Evolutionary conservation across 257 asterid species (phyloP), one percentile per base, ranked within the genome.

Genomic region (Fraxinus cuspidata): DNA sequence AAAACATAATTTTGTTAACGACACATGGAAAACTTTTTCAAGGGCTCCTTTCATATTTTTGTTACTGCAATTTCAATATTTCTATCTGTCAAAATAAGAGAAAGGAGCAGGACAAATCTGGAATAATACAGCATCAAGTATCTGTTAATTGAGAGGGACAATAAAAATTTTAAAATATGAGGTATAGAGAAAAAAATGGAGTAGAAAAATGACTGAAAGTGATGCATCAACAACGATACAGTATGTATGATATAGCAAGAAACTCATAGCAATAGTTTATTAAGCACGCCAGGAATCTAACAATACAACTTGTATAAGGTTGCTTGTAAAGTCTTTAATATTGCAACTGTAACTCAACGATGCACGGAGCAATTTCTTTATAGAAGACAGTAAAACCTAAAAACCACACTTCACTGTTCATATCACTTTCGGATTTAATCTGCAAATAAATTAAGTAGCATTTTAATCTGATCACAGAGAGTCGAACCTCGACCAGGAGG

Each of bases 161-260:
- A 11, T 23, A 3, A 12, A 63, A 25, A 6, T 23, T 63, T 19
- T 4, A 18, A 53, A 53, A 5, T 53, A 16, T 5, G 25, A 3
- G 5, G 23, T 49, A 1, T 18, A n/a, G 21, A 7, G 5, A 16
- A 19, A 53, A 19, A 19, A 19, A 19, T 5, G 63, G 27, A 6
- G 27, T 53, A 19, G 64, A 31, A 51, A 31, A 51, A 31, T 42
- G 27, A 1, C 8, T 16, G 69, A 73, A 15, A 38, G 47, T 29
- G 69, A 51, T 3, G 65, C 77, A 31, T 15, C 53, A 73, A 19
- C 77, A 73, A 73, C 31, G 11, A 37, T 58, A 29, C n/a, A 73
- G 42, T 37, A 37, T 7, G 42, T 40, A 40, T 40, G 49, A 27
- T 40, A 23, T 71, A 11, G 21, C 76, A 72, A 49, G 76, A 47